Conservation (phyloP, 2,329 filamentous ascomycete species). For the Curvularia verruculosa region DNA sequence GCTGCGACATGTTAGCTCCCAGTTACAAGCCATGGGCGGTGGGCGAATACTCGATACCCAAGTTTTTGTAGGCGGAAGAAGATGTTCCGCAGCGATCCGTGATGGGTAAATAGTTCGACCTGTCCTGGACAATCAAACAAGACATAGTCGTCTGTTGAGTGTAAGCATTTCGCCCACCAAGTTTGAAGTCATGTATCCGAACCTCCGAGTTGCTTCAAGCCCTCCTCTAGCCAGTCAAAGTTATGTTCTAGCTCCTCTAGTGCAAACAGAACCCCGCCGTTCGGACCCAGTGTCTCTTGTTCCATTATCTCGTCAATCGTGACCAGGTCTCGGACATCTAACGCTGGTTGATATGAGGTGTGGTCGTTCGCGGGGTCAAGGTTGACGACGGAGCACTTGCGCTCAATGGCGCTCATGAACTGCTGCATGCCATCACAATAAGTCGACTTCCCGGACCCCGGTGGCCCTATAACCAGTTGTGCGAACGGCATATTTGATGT, state of each 20-base stretch:
- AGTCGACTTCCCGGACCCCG: slow-evolving; percentile 93
- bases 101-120: slow-evolving; percentile 96
- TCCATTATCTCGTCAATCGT: slow-evolving; percentile 95
- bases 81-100: slow-evolving; percentile 88
- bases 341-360: slow-evolving; percentile 83
- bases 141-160: slow-evolving; percentile 76
- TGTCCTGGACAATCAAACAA: slow-evolving; percentile 97
- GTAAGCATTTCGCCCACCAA: slow-evolving; percentile 16
- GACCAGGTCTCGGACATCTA: slow-evolving; percentile 88
- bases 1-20: slow-evolving; percentile 59
- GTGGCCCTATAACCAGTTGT: slow-evolving; percentile 92
- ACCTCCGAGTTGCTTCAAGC: slow-evolving; percentile 75
- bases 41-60: slow-evolving; percentile 79
- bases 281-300: slow-evolving; percentile 86
- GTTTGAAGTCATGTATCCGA: slow-evolving; percentile 14
- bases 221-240: slow-evolving; percentile 86
- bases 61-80: slow-evolving; percentile 89
- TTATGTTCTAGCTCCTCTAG: slow-evolving; percentile 95
- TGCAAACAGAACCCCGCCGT: slow-evolving; percentile 90
- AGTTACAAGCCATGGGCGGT: slow-evolving; percentile 27
- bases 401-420: slow-evolving; percentile 93
- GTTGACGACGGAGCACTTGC: slow-evolving; percentile 93
- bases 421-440: slow-evolving; percentile 99
- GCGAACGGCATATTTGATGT: slow-evolving; percentile 60
- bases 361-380: slow-evolving; percentile 96